phyloP scores from a whole-genome alignment of 805 yeast species.

The Starmerella bombicola region DNA sequence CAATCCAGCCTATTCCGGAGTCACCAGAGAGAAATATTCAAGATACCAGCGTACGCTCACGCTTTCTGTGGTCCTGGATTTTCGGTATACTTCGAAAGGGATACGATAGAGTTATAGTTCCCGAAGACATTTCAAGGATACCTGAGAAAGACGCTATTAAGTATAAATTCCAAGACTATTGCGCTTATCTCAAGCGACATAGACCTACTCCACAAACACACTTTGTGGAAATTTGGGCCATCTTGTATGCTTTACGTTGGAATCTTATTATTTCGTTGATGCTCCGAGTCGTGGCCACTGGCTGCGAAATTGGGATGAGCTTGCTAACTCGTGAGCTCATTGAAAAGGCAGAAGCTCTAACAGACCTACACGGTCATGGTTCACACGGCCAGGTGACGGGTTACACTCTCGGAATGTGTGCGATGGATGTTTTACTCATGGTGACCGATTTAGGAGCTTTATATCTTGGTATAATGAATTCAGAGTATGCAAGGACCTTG shows the following conservation, averaged over 20 bases:
- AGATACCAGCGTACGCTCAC: constrained; percentile 29
- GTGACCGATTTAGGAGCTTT: constrained; percentile 47
- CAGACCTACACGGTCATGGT: constrained; percentile 4
- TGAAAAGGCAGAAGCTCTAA: constrained; percentile 11
- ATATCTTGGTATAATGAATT: constrained; percentile 46
- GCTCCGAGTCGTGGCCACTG: constrained; percentile 5
- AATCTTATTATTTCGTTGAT: constrained; percentile 4
- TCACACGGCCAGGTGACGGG: constrained; percentile 53
- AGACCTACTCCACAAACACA: constrained; percentile 4
- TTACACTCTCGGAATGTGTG: constrained; percentile 54
- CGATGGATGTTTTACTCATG: constrained; percentile 40
- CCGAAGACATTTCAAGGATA: constrained; percentile 17
- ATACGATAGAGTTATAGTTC: constrained; percentile 19
- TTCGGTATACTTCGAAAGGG: constrained; percentile 34
- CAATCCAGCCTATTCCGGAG: constrained; percentile 19
- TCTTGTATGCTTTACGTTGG: constrained; percentile 18
- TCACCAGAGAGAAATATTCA: constrained; percentile 14
- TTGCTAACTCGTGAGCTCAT: constrained; percentile 15
- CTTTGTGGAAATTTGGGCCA: constrained; percentile 17
- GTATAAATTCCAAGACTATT: constrained; percentile 11
- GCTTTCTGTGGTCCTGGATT: constrained; percentile 42
- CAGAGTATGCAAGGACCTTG: constrained; percentile 58
- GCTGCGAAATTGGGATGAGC: constrained; percentile 15
- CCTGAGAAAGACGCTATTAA: constrained; percentile 14
- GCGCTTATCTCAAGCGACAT: constrained; percentile 11